Conservation (phyloP, 768 basidiomycete species). For the Piloderma croceum region DNA sequence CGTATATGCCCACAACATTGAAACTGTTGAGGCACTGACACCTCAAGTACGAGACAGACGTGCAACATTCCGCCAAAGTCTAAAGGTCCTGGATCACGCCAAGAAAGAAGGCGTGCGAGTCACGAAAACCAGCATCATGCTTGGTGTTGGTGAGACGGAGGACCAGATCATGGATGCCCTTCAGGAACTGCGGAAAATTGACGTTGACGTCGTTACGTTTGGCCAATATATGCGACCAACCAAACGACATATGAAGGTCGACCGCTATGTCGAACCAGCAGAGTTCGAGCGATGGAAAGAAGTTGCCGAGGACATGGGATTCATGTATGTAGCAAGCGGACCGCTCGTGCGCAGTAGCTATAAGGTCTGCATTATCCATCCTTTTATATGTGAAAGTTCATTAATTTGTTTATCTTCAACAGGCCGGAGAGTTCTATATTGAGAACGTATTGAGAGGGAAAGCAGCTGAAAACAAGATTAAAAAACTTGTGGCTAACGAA, state of each 20-base stretch:
- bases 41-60: constrained; percentile 94
- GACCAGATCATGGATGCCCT: constrained; percentile 80
- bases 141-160: constrained; percentile 88
- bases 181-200: constrained; percentile 76
- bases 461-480: constrained; percentile 36
- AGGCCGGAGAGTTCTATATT: constrained; percentile 97
- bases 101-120: constrained; percentile 80
- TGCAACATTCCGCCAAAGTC: constrained; percentile 83
- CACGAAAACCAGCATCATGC: constrained; percentile 98
- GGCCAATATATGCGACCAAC: constrained; percentile 99
- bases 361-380: constrained; percentile 55
- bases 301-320: constrained; percentile 88
- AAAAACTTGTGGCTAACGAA: constrained; percentile 26
- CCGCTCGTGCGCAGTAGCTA: constrained; percentile 95
- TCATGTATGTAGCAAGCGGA: constrained; percentile 95
- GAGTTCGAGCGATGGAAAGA: constrained; percentile 92
- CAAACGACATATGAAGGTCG: constrained; percentile 98
- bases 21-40: constrained; percentile 91
- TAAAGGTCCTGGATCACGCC: constrained; percentile 75
- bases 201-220: constrained; percentile 97
- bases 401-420: constrained; percentile 6
- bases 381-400: not conserved
- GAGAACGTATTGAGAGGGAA: constrained; percentile 80
- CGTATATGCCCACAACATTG: constrained; percentile 97
- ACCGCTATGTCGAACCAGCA: constrained; percentile 88